Base-by-base conservation (phyloP, 371 early-diverging fungal species). In the Rhizopus stolonifer region DNA sequence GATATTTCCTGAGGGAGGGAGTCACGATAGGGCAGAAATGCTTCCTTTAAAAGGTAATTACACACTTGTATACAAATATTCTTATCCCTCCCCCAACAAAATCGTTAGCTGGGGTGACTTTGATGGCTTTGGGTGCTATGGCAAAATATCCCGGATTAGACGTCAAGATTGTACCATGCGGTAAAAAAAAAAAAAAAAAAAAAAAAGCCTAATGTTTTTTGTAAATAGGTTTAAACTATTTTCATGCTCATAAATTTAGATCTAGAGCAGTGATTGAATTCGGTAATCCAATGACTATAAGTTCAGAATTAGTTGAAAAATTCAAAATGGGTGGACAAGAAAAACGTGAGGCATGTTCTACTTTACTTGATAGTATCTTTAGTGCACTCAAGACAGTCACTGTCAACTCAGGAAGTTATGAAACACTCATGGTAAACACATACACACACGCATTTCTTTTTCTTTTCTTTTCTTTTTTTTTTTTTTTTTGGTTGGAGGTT, bases 1-100 rank as follows among this genome's bases (percentile, higher is more conserved):
- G 6, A 96, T 97, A 52, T 97, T 97, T 69, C 98, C 98, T 2
- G 98, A 96, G 60, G 96, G 98, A 39, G 96, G 97, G 7, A 88
- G 88, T 57, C 98, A 97, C 69, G 98, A 97, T 67, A 90, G 95
- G 48, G 81, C 91, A 8, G 90, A 94, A 55, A 83, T 97, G 81
- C 69, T 97, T 49, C 98, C 98, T 17, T 70, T 96, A 47, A 96
- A 96, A 83, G 84, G 84, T 84, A 77, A 46, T 11, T 21, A 17
- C 9, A 25, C 46, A 17, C 14, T 15, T 39, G 0, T 25, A 15
- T 47, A 34, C 32, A 8, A 48, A 25, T 2, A 15, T 22, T 24
- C 14, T 9, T 11, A 17, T 8, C 6, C 26, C 32, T 22, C 3
- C 42, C 42, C 22, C 46, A 45, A 14, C 5, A 26, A 45, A 29